Base-by-base conservation (phyloP, 441 rosid genomes). In the Francoa sonchifolia region DNA sequence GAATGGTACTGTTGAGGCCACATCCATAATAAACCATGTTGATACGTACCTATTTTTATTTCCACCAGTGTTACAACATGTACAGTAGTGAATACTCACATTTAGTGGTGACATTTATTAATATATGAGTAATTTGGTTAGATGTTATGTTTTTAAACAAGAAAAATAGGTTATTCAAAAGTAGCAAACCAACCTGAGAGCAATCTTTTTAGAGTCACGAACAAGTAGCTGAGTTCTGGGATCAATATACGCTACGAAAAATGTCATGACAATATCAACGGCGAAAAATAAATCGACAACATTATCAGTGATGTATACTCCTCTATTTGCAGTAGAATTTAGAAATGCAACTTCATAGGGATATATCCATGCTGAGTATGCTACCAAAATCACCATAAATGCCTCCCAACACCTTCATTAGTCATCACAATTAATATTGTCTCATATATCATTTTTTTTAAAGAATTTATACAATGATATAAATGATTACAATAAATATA, bases 11-110 rank as follows among this genome's bases (percentile, higher is more conserved):
- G 84, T 79, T 19, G 89, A 79, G 45, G 79, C 84, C 62, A 76
- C 71, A 47, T 79, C 89, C 84, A 79, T 76, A 61, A 76, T 34
- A 49, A 79, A 73, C 82, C 84, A 76, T 1, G 82, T 65, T 1
- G 84, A 69, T 13, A 79, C 55, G 59, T 79, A 79, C 69, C 89
- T 79, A 19, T 18, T 6, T 19, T 11, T 13, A 25, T 0, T 5
- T 15, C 2, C 13, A 42, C 1, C 2, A 1, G 12, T 12, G 13
- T 14, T 1, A 7, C 2, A 9, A 0, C 2, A 11, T 6, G 1
- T 0, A 27, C 0, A 13, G 13, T 4, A 12, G 0, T 27, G 2
- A 27, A n/a, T 6, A 27, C 2, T 1, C 1, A 6, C 30, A 27
- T n/a, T 1, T 27, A 1, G 30, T 6, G 1, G 10, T 1, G 30